A percentile compares a stretch with the other conserved stretches of the same genome.
Conservation (phyloP, 768 basidiomycete species). For the Boletus edulis region DNA sequence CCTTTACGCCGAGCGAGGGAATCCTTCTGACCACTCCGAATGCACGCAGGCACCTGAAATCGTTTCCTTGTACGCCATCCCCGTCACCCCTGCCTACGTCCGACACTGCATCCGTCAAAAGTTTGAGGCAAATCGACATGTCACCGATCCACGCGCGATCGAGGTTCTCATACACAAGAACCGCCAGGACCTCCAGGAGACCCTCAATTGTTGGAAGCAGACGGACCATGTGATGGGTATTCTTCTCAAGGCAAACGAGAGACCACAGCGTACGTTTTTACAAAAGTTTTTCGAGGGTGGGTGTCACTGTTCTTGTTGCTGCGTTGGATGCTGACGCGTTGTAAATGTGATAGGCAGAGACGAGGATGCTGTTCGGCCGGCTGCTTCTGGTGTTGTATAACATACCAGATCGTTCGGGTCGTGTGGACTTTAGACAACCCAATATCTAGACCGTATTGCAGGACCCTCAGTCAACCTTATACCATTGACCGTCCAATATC, state of each 20-base stretch:
- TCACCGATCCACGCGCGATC: conserved; percentile 78
- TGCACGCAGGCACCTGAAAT: conserved; percentile 86
- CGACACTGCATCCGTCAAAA: conserved; percentile 80
- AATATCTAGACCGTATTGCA: conserved; percentile 1
- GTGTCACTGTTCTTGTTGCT: conserved; percentile 13
- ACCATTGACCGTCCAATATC: not conserved
- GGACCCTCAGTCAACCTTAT: not conserved
- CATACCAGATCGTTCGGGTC: not conserved
- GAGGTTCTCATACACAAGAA: conserved; percentile 86
- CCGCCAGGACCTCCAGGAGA: conserved; percentile 89
- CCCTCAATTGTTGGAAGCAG: conserved; percentile 93
- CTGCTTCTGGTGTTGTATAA: conserved; percentile 48
- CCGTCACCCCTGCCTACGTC: conserved; percentile 71
- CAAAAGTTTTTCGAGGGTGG: conserved; percentile 83
- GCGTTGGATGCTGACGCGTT: not conserved
- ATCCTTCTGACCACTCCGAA: not conserved
- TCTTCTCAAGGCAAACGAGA: conserved; percentile 49
- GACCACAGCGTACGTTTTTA: conserved; percentile 61
- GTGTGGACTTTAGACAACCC: conserved; percentile 1
- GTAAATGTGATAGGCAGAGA: conserved; percentile 55
- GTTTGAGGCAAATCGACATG: conserved; percentile 83
- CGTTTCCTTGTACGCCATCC: conserved; percentile 75
- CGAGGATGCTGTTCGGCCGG: conserved; percentile 68
- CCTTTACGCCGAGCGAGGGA: not conserved
- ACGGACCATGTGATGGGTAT: conserved; percentile 76